Evolutionary conservation across 148 eudicot genomes (phyloP).

Genomic region (Rhododendron henanense): DNA sequence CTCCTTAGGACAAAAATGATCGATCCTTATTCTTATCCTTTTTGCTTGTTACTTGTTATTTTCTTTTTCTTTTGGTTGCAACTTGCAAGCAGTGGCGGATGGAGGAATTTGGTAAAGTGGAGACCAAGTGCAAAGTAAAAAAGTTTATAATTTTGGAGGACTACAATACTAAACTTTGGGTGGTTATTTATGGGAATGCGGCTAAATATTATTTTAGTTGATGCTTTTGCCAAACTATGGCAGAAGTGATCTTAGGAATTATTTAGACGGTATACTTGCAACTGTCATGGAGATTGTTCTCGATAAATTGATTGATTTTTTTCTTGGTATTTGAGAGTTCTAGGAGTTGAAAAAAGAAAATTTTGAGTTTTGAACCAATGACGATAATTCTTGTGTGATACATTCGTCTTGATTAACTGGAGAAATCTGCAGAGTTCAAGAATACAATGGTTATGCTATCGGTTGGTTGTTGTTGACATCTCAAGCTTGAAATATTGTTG

Average conservation of each 20-base stretch:
- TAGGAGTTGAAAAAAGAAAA: background rate
- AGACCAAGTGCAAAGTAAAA: background rate
- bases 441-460: background rate
- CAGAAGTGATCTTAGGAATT: background rate
- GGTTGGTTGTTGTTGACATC: background rate
- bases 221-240: background rate
- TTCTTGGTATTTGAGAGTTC: background rate
- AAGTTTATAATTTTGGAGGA: background rate
- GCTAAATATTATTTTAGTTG: background rate
- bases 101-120: background rate
- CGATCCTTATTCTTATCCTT: background rate
- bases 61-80: background rate
- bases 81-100: background rate
- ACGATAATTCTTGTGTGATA: background rate
- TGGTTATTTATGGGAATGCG: background rate
- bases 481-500: background rate
- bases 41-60: background rate
- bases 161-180: background rate
- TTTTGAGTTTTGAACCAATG: background rate
- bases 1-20: background rate
- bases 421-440: background rate
- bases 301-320: background rate
- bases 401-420: background rate
- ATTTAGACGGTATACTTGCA: background rate
- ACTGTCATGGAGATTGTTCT: background rate